A percentile compares a stretch with the other conserved stretches of the same genome.
phyloP scores from a whole-genome alignment of 2,329 filamentous ascomycete genomes.

The Xylaria sp. region DNA sequence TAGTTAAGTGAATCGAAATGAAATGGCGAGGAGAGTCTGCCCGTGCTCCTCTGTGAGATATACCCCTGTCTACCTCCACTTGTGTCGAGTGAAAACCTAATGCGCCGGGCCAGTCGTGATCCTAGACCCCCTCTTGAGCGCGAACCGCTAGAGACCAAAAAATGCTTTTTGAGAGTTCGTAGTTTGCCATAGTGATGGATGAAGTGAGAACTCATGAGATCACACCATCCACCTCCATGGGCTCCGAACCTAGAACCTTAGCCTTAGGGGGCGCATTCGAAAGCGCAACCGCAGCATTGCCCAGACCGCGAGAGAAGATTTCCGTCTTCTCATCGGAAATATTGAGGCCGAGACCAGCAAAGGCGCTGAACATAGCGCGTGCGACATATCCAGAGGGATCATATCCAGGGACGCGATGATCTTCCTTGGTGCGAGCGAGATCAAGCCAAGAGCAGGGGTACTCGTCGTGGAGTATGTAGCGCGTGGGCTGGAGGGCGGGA shows the following conservation, averaged over 20 bases:
- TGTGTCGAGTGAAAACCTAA: too few species aligned
- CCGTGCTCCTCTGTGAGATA: neutral
- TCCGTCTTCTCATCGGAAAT: slow-evolving; percentile 66
- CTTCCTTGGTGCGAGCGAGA: slow-evolving; percentile 57
- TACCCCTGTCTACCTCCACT: neutral
- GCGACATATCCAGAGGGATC: slow-evolving; percentile 75
- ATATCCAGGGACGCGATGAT: slow-evolving; percentile 75
- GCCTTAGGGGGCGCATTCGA: slow-evolving; percentile 35
- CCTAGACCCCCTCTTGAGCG: too few species aligned
- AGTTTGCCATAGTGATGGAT: neutral
- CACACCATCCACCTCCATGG: slow-evolving; percentile 47
- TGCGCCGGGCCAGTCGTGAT: too few species aligned
- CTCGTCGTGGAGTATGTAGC: slow-evolving; percentile 59
- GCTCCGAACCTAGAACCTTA: slow-evolving; percentile 24
- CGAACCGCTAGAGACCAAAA: neutral
- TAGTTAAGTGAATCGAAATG: neutral
- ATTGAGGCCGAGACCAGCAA: slow-evolving; percentile 82
- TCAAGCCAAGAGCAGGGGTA: slow-evolving; percentile 76
- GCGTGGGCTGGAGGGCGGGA: slow-evolving; percentile 50
- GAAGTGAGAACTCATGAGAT: slow-evolving; percentile 26
- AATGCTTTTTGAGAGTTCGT: neutral
- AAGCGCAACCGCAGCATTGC: slow-evolving; percentile 27
- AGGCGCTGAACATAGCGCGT: slow-evolving; percentile 79
- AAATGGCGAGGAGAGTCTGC: neutral
- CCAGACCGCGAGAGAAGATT: slow-evolving; percentile 32